These are phyloP conservation scores for Leucosporidium yakuticum DNA, from an alignment of 768 basidiomycete species.

Conservation along the genomic window DNA sequence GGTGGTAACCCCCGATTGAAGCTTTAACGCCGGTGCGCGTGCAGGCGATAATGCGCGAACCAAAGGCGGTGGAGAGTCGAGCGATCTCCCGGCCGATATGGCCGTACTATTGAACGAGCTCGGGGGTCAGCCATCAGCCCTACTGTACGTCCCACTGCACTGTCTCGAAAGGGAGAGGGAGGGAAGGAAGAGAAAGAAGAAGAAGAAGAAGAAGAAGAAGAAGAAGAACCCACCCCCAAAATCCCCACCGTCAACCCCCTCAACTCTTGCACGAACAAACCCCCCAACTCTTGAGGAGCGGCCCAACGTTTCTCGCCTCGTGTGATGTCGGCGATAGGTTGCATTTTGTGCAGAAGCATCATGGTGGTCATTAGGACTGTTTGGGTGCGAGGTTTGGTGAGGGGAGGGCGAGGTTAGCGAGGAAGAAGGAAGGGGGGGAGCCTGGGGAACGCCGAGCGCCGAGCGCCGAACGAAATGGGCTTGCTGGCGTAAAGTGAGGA, in stretches of 20 bases:
- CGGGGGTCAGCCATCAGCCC: background rate
- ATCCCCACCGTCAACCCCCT: background rate
- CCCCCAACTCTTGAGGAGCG: slow-evolving; percentile 1
- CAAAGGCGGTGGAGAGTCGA: slow-evolving; percentile 2
- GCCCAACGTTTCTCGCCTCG: slow-evolving; percentile 9
- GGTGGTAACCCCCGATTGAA: background rate
- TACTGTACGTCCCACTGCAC: no score
- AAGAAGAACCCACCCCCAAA: background rate
- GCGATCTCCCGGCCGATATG: slow-evolving; percentile 4
- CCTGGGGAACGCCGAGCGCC: no score
- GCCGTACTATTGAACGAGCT: slow-evolving; percentile 2
- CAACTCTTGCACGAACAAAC: slow-evolving; percentile 1
- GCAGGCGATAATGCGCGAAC: background rate
- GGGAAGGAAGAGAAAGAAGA: background rate
- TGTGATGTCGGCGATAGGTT: background rate
- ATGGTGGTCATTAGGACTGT: slow-evolving; percentile 17
- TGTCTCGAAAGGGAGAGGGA: background rate
- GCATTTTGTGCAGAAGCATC: background rate
- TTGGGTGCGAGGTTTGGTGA: background rate
- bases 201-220: background rate
- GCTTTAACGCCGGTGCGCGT: background rate
- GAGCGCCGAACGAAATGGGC: no score
- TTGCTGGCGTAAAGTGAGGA: no score
- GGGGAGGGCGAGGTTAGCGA: no score
- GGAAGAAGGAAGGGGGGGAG: no score